Evolutionary conservation across 2,329 filamentous ascomycete genomes (phyloP), one percentile per base, ranked within the genome.

Genomic region (Trichophyton mentagrophytes): DNA sequence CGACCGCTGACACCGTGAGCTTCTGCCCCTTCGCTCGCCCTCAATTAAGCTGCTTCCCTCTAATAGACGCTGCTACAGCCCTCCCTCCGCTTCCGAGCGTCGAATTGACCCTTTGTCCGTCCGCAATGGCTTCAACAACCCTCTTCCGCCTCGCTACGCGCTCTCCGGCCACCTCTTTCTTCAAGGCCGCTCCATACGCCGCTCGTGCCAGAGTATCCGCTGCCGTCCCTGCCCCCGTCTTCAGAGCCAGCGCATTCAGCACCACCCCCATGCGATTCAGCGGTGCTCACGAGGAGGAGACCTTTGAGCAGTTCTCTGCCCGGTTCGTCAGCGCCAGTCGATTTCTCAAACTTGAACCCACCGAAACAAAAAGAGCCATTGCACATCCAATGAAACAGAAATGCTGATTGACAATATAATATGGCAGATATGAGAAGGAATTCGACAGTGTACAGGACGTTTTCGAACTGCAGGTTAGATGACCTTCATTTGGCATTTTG

Each of bases 381-480:
- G 8, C 33, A 38, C 9, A 13, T 38, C 9, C 33, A 38, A 38
- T 38, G 33, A 38, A 44, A 20, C 40, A 22, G 22, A 27, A 13
- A 22, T 51, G 36, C 42, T 44, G 38, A 59, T 27, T 46, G 42
- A 30, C 30, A 25, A 65, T 38, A 38, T 38, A 4, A 38, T 38
- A 13, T 38, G 11, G 11, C 75, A 99, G 93, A 81, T 99, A 95
- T 74, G 93, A 99, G 85, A 96, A 96, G 85, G 93, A 99, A 80
- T 99, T 99, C 74, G 92, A 99, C 66, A 79, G 80, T 73, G 93
- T 99, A 67, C 90, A 97, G 80, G 93, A 99, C 80, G 92, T 97
- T 73, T 99, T 99, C 78, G 93, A 99, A 86, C 90, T 99, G 73
- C 91, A 96, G 90, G 91, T 96, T 85, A 73, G 82, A 74, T 61